phyloP scores from a whole-genome alignment of 768 basidiomycete genomes.

The Suillus subalutaceus region DNA sequence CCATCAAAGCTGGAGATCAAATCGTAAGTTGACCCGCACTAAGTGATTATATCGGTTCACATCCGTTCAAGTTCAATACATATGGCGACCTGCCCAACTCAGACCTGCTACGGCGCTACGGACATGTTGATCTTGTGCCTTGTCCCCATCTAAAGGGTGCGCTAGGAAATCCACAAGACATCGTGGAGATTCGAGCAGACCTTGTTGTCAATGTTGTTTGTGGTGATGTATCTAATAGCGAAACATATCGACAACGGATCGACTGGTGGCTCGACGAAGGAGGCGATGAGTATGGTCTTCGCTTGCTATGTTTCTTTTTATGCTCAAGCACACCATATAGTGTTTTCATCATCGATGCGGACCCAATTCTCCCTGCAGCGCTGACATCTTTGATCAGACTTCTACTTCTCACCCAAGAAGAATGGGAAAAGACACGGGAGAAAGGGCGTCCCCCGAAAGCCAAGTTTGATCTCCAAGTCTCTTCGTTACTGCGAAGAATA shows the following conservation, averaged over 20 bases:
- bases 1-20: slow-evolving; percentile 79
- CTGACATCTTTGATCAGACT: slow-evolving; percentile 69
- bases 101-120: slow-evolving; percentile 92
- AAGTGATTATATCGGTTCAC: background rate
- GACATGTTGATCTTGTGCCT: slow-evolving; percentile 82
- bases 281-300: slow-evolving; percentile 76
- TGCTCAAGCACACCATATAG: slow-evolving; percentile 33
- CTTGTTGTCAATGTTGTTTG: slow-evolving; percentile 51
- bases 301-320: background rate
- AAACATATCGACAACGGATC: slow-evolving; percentile 56
- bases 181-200: slow-evolving; percentile 79
- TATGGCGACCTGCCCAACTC: slow-evolving; percentile 93
- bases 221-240: slow-evolving; percentile 11
- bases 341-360: slow-evolving; percentile 56
- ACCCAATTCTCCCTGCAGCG: slow-evolving; percentile 53
- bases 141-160: slow-evolving; percentile 40
- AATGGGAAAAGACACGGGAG: slow-evolving; percentile 59
- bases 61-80: slow-evolving; percentile 77
- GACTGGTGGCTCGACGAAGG: slow-evolving; percentile 95
- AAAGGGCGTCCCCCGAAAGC: slow-evolving; percentile 81
- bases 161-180: slow-evolving; percentile 74
- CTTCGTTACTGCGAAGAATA: slow-evolving; percentile 52
- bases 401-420: slow-evolving; percentile 54
- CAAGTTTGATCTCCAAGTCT: slow-evolving; percentile 47
- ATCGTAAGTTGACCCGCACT: slow-evolving; percentile 60